Evolutionary conservation across 495 filamentous ascomycete genomes (phyloP).

Genomic region (Neurospora discreta): DNA sequence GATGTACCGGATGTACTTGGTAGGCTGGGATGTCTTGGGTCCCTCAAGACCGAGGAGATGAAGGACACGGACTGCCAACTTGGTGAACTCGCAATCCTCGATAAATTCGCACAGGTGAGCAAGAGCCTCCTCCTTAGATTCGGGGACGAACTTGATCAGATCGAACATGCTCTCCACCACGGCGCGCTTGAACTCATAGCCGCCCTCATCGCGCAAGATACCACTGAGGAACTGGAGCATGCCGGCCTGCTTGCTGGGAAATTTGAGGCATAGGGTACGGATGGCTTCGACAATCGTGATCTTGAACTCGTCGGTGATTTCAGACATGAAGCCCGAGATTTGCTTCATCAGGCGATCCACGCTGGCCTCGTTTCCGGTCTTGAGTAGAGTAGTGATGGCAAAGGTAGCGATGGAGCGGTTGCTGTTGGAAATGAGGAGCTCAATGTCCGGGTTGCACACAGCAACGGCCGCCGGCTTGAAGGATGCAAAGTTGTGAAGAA

Average conservation of each 20-base stretch:
- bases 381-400: conserved; percentile 93
- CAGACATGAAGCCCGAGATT: conserved; percentile 92
- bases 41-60: conserved; percentile 91
- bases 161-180: conserved; percentile 99
- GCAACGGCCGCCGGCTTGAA: conserved; percentile 91
- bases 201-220: conserved; percentile 90
- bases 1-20: conserved; percentile 98
- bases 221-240: conserved; percentile 96
- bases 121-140: conserved; percentile 93
- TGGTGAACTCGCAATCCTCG: conserved; percentile 98
- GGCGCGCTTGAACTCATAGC: conserved; percentile 94
- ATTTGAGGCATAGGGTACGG: conserved; percentile 91
- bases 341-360: conserved; percentile 98
- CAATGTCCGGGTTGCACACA: conserved; percentile 92
- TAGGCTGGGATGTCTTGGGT: conserved; percentile 88
- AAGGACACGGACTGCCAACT: conserved; percentile 88
- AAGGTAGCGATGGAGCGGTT: conserved; percentile 98
- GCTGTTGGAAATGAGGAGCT: conserved; percentile 86
- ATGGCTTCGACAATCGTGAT: conserved; percentile 99
- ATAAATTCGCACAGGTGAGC: conserved; percentile 98
- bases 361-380: conserved; percentile 94
- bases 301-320: conserved; percentile 98
- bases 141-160: conserved; percentile 96
- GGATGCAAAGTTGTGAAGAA: conserved; percentile 88
- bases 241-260: conserved; percentile 93